Evolutionary conservation across 345 rosid genomes (phyloP).

Genomic region (Camelina laxa): DNA sequence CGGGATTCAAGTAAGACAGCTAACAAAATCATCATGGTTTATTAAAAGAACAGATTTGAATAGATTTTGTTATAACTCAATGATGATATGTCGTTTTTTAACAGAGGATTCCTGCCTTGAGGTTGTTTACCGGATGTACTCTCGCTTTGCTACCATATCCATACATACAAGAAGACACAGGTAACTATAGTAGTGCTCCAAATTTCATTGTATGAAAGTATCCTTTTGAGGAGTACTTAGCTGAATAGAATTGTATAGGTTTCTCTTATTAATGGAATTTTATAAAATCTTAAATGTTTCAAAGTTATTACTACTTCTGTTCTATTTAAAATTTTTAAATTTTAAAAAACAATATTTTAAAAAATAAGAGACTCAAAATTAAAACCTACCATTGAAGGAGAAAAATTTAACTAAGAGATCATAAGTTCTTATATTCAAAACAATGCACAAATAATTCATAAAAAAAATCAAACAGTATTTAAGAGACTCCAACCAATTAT

Average conservation of each 20-base stretch:
- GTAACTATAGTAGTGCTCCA: constrained; percentile 21
- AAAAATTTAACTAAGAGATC: too few species aligned
- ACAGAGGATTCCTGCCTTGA: constrained; percentile 92
- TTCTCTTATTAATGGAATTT: constrained; percentile 85
- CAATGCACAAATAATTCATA: too few species aligned
- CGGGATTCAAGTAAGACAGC: constrained; percentile 65
- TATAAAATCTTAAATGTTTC: too few species aligned
- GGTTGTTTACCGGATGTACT: constrained; percentile 94
- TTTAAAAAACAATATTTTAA: too few species aligned
- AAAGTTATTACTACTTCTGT: too few species aligned
- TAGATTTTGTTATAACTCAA: neutral
- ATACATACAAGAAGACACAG: too few species aligned
- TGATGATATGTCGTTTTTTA: constrained; percentile 22
- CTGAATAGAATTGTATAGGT: constrained; percentile 51
- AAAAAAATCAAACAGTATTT: too few species aligned
- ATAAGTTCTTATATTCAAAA: too few species aligned
- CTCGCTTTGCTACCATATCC: constrained; percentile 95
- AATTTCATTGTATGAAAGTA: neutral
- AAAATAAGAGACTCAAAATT: too few species aligned
- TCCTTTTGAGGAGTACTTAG: constrained; percentile 14
- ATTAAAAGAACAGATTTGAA: neutral
- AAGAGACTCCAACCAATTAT: too few species aligned
- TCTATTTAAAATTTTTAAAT: too few species aligned
- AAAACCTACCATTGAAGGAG: too few species aligned
- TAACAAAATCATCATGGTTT: neutral